Base-by-base conservation (phyloP, 352 stramenopile species). In the Phytophthora sp. region DNA sequence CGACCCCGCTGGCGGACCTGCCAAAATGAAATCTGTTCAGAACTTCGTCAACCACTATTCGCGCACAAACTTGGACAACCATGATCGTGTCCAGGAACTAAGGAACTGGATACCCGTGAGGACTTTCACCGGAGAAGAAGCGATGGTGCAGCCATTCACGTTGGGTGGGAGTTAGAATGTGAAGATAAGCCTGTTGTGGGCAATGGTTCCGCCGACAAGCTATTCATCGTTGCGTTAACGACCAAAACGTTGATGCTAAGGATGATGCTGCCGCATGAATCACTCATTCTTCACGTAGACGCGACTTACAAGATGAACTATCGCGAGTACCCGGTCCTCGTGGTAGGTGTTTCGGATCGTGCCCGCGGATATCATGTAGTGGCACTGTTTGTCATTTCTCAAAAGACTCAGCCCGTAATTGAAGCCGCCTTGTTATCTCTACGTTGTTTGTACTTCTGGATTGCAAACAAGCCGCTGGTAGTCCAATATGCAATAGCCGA, bases 401-500 rank as follows among this genome's bases (percentile, higher is more conserved):
- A 65, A 58, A 36, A 65, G 20, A 47, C 26, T 0, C 21, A 53
- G 13, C 16, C n/a, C 3, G 15, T 58, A 0, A 31, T 52, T 9
- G 8, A 23, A 16, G 46, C 27, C 0, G 46, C 20, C 8, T 24
- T n/a, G 31, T 38, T 12, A n/a, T 26, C 47, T 2, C 46, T 45
- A 2, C 12, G 21, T 1, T 36, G 36, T 0, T 13, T 53, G 4
- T 46, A 23, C 7, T 46, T 27, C 16, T 61, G 39, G 26, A 29
- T 63, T 9, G 33, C 31, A 15, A 7, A 21, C 8, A 42, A 52
- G 13, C 11, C 42, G 9, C 21, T 57, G 16, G 15, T 12, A 4
- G 52, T 58, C 3, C 20, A 39, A 2, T 57, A 57, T 15, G 41
- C 56, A 0, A 77, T 74, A 57, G 56, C 16, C 1, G 52, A 74